phyloP scores from a whole-genome alignment of 169 alveolate genomes.

The Fabrea salina region DNA sequence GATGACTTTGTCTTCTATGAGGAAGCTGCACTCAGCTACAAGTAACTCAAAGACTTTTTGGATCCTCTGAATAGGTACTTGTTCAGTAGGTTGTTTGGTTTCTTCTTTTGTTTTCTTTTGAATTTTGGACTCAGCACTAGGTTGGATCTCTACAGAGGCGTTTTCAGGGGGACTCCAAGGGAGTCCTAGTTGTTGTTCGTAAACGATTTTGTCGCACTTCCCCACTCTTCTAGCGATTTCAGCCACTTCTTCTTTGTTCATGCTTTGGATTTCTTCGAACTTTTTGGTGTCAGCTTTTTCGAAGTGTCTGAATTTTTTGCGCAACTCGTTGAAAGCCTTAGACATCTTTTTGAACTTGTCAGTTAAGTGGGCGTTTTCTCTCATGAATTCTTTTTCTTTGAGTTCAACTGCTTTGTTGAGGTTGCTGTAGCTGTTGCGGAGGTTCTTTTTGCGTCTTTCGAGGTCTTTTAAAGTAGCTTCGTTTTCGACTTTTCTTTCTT shows the following conservation, averaged over 20 bases:
- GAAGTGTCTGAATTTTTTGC: constrained; percentile 52
- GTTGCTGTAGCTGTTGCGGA: constrained; percentile 24
- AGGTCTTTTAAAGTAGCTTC: constrained; percentile 31
- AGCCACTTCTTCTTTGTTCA: constrained; percentile 56
- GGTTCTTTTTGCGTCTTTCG: constrained; percentile 26
- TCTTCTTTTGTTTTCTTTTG: constrained; percentile 19
- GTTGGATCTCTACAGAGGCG: constrained; percentile 33
- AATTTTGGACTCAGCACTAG: too few species aligned
- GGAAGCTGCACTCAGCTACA: constrained; percentile 43
- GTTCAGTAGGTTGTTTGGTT: constrained; percentile 28
- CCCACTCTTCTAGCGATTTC: constrained; percentile 54
- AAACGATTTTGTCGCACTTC: constrained; percentile 61
- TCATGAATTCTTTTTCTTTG: constrained; percentile 33
- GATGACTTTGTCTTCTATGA: constrained; percentile 56
- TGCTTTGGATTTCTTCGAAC: constrained; percentile 56
- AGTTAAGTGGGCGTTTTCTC: constrained; percentile 39
- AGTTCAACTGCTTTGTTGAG: constrained; percentile 25
- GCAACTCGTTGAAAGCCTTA: constrained; percentile 49
- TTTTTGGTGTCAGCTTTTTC: constrained; percentile 52
- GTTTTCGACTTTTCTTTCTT: constrained; percentile 49
- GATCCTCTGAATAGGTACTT: constrained; percentile 47
- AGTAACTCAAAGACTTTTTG: constrained; percentile 50
- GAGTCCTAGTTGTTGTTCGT: constrained; percentile 59
- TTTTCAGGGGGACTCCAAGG: constrained; percentile 66
- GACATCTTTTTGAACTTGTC: constrained; percentile 55